Evolutionary conservation across 495 filamentous ascomycete genomes (phyloP).

Genomic region (Aspergillus diversus): DNA sequence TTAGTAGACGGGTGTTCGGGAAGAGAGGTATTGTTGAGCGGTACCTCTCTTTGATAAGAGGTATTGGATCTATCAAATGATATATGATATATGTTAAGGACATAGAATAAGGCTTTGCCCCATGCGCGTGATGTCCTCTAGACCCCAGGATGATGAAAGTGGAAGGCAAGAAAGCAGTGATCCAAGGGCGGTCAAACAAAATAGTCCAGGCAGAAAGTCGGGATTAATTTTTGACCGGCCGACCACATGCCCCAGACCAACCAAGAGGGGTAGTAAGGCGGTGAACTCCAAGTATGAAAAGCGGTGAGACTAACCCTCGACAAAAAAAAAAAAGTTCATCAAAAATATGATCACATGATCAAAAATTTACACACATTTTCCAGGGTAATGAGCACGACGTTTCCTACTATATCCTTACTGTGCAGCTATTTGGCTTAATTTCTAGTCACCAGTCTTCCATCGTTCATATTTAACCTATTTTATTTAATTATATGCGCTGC

Average conservation of each 20-base stretch:
- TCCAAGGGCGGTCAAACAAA: conserved; percentile 19
- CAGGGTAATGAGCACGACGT: conserved; percentile 8
- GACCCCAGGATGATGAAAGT: neutral
- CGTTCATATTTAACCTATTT: neutral
- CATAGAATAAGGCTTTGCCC: neutral
- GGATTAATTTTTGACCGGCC: neutral
- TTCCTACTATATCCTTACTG: neutral
- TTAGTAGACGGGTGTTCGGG: neutral
- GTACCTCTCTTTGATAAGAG: no score
- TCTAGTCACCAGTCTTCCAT: no score
- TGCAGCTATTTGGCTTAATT: neutral
- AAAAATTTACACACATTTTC: conserved; percentile 47
- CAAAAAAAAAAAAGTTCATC: conserved; percentile 30
- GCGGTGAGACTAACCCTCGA: conserved; percentile 29
- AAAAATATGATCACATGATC: conserved; percentile 44
- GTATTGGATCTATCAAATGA: no score
- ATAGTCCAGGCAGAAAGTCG: conserved; percentile 21
- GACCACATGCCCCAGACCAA: neutral
- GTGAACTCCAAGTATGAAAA: conserved; percentile 2
- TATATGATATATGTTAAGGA: neutral
- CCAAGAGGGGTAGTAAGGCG: conserved; percentile 18
- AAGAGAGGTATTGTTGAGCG: neutral
- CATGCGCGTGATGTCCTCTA: neutral
- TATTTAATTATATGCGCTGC: neutral
- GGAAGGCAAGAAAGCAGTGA: conserved; percentile 6